Evolutionary conservation across 176 grass and related monocot species (phyloP).

Genomic region (Eragrostis curvula): DNA sequence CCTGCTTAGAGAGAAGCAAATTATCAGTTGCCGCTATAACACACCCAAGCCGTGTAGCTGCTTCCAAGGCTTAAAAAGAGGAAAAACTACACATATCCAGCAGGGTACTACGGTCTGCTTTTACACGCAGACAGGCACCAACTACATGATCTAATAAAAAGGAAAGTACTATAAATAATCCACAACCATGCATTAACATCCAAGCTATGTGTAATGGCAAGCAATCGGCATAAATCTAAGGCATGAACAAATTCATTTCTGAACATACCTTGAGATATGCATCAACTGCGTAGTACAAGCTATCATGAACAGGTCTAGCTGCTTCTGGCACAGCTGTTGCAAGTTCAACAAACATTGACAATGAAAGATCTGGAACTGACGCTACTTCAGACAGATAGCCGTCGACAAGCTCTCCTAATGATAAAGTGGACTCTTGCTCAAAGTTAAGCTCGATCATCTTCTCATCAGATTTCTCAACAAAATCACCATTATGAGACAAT

Average conservation of each 20-base stretch:
- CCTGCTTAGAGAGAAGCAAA: constrained; percentile 57
- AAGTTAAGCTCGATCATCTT: constrained; percentile 77
- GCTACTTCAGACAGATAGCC: constrained; percentile 85
- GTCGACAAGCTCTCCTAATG: constrained; percentile 84
- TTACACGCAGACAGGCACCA: background rate
- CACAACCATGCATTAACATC: constrained; percentile 7
- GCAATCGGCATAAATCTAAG: constrained; percentile 24
- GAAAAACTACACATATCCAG: constrained; percentile 15
- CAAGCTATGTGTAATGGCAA: background rate
- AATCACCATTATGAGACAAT: constrained; percentile 45
- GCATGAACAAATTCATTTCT: constrained; percentile 1
- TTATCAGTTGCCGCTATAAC: constrained; percentile 11
- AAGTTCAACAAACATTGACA: constrained; percentile 78
- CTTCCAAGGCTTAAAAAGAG: background rate
- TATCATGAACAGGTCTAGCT: constrained; percentile 77
- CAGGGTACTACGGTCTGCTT: background rate
- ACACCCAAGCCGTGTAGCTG: background rate
- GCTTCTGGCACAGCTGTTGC: constrained; percentile 73
- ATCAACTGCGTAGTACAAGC: constrained; percentile 86
- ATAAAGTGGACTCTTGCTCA: constrained; percentile 68
- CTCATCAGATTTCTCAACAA: constrained; percentile 68
- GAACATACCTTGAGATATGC: constrained; percentile 90
- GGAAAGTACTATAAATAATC: background rate
- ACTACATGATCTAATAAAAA: background rate
- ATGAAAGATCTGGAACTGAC: constrained; percentile 71